Evolutionary conservation across 495 filamentous ascomycete species (phyloP).

Genomic region (Aspergillus nidulans): DNA sequence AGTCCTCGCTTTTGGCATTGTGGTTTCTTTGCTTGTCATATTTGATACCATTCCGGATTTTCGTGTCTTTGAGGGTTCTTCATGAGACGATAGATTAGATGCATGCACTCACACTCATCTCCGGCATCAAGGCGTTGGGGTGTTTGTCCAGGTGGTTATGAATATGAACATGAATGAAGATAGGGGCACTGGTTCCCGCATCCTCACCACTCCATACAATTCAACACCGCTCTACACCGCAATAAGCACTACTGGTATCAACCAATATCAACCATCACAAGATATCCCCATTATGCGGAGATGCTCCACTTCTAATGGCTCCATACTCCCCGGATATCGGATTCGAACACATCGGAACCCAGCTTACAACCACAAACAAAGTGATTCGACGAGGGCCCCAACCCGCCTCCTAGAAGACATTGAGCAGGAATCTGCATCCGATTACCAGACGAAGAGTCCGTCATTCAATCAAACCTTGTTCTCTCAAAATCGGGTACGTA

Average conservation of each 20-base stretch:
- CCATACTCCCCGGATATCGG: background rate
- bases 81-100: conserved; percentile 19
- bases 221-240: no score
- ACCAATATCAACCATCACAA: background rate
- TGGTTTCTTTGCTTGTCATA: conserved; percentile 1
- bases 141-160: background rate
- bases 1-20: conserved; percentile 8
- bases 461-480: no score
- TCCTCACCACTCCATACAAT: background rate
- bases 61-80: conserved; percentile 11
- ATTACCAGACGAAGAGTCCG: no score
- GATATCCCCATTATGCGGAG: background rate
- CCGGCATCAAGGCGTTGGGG: conserved; percentile 22
- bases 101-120: conserved; percentile 11
- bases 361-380: background rate
- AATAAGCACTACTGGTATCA: background rate
- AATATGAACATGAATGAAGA: background rate
- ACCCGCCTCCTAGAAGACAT: no score
- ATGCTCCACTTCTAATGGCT: background rate
- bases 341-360: background rate
- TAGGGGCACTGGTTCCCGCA: background rate
- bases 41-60: conserved; percentile 1
- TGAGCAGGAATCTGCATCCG: no score
- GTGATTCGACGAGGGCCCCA: no score
- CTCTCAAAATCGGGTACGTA: background rate